These are phyloP conservation scores for Candida easanensis DNA, from an alignment of 805 yeast species.

Conservation along the genomic window DNA sequence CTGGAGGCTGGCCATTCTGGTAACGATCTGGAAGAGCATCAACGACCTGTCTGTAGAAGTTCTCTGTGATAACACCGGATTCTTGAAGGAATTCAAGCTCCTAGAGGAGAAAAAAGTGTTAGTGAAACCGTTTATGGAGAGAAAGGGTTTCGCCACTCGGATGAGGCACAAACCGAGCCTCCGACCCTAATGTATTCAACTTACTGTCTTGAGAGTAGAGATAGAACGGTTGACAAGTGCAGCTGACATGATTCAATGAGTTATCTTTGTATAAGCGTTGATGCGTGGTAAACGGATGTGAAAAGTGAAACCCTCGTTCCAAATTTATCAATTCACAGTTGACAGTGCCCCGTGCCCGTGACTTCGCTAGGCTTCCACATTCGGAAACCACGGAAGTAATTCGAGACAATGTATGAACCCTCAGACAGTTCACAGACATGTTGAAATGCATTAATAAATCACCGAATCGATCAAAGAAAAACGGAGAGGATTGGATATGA, in stretches of 20 bases:
- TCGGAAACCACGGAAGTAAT: neutral
- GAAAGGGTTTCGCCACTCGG: too few relatives aligned
- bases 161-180: neutral
- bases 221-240: constrained; percentile 76
- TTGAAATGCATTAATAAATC: neutral
- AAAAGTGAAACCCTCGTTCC: too few relatives aligned
- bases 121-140: neutral
- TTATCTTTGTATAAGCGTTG: too few relatives aligned
- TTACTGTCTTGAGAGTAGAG: constrained; percentile 58
- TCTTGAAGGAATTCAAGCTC: constrained; percentile 80
- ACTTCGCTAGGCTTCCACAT: neutral
- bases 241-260: constrained; percentile 34
- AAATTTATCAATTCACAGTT: neutral
- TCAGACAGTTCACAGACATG: neutral
- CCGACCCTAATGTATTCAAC: too few relatives aligned
- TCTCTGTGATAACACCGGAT: constrained; percentile 64
- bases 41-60: constrained; percentile 49
- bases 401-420: neutral
- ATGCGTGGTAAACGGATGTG: neutral
- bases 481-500: constrained; percentile 59
- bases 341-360: neutral
- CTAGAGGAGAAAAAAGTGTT: constrained; percentile 14
- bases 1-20: constrained; percentile 47
- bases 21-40: constrained; percentile 56
- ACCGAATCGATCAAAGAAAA: constrained; percentile 31